Conservation (phyloP, 2,329 filamentous ascomycete species). For the Bipolaris zeicola region DNA sequence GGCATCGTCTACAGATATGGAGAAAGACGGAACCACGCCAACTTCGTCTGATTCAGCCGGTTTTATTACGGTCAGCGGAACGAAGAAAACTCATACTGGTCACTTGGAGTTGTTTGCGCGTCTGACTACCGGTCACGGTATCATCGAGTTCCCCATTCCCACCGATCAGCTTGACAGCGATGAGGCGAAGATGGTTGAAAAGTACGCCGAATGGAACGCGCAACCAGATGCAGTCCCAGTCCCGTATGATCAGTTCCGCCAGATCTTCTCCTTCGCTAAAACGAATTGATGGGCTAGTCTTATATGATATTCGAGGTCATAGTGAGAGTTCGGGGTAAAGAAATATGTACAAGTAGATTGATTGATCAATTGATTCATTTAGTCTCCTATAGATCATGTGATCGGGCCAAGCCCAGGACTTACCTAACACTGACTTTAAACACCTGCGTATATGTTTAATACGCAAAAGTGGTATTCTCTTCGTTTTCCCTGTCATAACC, state of each 20-base stretch:
- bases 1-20: background rate
- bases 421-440: too few relatives aligned
- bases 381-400: too few relatives aligned
- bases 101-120: constrained; percentile 13
- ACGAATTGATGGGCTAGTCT: background rate
- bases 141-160: constrained; percentile 11
- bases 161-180: constrained; percentile 5
- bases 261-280: constrained; percentile 18
- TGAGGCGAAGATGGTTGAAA: constrained; percentile 10
- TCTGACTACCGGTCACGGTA: constrained; percentile 5
- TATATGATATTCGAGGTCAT: background rate
- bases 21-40: too few relatives aligned
- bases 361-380: too few relatives aligned
- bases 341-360: background rate
- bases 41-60: background rate
- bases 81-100: background rate
- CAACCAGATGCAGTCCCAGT: background rate
- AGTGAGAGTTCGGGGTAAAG: background rate
- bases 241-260: constrained; percentile 9
- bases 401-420: too few relatives aligned
- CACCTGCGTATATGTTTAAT: too few relatives aligned
- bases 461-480: too few relatives aligned
- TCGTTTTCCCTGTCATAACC: too few relatives aligned
- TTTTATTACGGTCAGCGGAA: background rate
- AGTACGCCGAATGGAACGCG: constrained; percentile 16